Percentiles rank a stretch among this genome's conserved stretches.
phyloP scores from a whole-genome alignment of 305 asterid species.

The Fraxinus ornus region DNA sequence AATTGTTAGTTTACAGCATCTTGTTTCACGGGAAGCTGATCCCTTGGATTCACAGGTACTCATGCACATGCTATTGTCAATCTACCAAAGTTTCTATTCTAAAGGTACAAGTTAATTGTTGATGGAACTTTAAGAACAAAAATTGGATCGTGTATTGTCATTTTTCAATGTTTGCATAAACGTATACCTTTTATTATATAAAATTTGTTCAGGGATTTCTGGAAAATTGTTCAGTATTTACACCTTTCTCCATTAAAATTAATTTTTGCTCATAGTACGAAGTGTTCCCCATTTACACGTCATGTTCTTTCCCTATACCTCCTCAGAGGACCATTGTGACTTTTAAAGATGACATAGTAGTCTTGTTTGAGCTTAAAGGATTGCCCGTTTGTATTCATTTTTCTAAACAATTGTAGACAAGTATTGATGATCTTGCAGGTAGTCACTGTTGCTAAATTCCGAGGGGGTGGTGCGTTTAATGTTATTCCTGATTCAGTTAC shows the following conservation, averaged over 20 bases:
- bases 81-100: background rate
- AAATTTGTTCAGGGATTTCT: too few species aligned
- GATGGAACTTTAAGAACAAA: background rate
- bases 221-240: background rate
- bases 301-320: background rate
- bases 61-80: background rate
- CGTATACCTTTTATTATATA: too few species aligned
- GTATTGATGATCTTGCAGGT: constrained; percentile 40
- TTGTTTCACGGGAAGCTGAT: constrained; percentile 69
- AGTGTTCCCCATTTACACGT: background rate
- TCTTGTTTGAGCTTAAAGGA: background rate
- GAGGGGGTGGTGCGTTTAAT: constrained; percentile 38
- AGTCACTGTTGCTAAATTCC: constrained; percentile 51
- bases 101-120: background rate
- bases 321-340: background rate
- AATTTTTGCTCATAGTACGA: background rate
- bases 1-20: constrained; percentile 59
- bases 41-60: constrained; percentile 52
- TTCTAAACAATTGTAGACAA: background rate
- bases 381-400: background rate
- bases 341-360: too few species aligned
- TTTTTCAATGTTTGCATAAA: background rate
- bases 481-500: background rate
- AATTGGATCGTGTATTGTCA: background rate
- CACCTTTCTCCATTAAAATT: background rate